Evolutionary conservation across 306 rosid species (phyloP).

Genomic region (Psophocarpus tetragonolobus): DNA sequence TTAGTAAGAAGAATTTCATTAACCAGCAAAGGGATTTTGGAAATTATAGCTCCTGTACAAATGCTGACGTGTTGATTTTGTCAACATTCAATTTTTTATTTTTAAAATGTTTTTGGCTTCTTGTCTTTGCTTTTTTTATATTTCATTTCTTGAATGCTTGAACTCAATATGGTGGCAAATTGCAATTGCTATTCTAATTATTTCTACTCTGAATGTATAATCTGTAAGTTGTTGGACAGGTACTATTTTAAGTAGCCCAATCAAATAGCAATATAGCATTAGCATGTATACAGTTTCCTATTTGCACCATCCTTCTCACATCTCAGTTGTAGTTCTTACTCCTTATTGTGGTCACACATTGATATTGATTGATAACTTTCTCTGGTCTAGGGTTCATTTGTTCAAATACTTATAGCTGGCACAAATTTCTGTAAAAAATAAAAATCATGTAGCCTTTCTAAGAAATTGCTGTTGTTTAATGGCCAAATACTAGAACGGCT

Average conservation of each 20-base stretch:
- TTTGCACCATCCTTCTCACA: neutral
- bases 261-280: no score
- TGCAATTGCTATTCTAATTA: neutral
- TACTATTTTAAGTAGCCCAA: neutral
- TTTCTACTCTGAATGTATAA: neutral
- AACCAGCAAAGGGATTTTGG: neutral
- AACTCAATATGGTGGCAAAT: slow-evolving; percentile 23
- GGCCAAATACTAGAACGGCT: neutral
- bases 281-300: neutral
- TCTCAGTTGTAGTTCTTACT: neutral
- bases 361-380: neutral
- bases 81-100: neutral
- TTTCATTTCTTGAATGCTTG: slow-evolving; percentile 10
- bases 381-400: neutral
- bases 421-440: neutral
- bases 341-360: neutral
- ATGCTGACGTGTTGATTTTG: neutral
- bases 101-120: neutral
- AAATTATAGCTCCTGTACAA: neutral
- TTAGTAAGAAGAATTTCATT: neutral
- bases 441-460: neutral
- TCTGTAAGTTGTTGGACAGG: neutral
- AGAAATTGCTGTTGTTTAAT: neutral
- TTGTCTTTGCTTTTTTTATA: neutral
- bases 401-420: neutral